Percentiles rank a stretch among this genome's conserved stretches.
Conservation (phyloP, 2,329 filamentous ascomycete genomes). For the Arthrinium puccinioides region DNA sequence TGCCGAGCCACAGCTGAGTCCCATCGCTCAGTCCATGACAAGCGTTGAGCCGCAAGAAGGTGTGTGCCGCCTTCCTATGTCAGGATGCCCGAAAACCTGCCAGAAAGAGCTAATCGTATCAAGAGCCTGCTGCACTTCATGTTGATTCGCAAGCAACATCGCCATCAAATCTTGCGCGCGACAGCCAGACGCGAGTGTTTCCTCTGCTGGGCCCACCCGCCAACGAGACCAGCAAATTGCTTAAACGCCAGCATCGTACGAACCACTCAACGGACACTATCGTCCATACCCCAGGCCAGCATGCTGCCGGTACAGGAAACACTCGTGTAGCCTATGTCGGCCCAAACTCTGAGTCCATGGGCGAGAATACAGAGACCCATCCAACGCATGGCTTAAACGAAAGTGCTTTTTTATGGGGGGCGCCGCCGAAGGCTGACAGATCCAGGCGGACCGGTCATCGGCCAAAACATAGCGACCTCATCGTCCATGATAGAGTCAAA, state of each 20-base stretch:
- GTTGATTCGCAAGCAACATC: slow-evolving; percentile 5
- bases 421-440: slow-evolving; percentile 17
- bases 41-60: slow-evolving; percentile 11
- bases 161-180: background rate
- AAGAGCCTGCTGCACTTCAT: no score
- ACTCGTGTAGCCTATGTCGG: slow-evolving; percentile 1
- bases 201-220: background rate
- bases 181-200: slow-evolving; percentile 16
- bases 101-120: no score
- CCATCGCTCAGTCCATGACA: slow-evolving; percentile 35
- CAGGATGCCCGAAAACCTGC: no score
- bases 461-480: slow-evolving; percentile 5
- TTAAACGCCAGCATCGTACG: background rate
- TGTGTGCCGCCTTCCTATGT: no score
- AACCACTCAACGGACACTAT: slow-evolving; percentile 19
- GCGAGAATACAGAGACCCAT: slow-evolving; percentile 10
- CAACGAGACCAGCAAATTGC: background rate
- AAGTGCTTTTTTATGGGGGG: slow-evolving; percentile 25
- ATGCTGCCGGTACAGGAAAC: no score
- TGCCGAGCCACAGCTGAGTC: slow-evolving; percentile 40
- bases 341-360: no score
- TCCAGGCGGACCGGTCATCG: slow-evolving; percentile 12
- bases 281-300: slow-evolving; percentile 12
- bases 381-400: no score
- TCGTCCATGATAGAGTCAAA: slow-evolving; percentile 11